phyloP scores from a whole-genome alignment of 1,284 basidiomycete species.

The Moesziomyces parantarcticus region DNA sequence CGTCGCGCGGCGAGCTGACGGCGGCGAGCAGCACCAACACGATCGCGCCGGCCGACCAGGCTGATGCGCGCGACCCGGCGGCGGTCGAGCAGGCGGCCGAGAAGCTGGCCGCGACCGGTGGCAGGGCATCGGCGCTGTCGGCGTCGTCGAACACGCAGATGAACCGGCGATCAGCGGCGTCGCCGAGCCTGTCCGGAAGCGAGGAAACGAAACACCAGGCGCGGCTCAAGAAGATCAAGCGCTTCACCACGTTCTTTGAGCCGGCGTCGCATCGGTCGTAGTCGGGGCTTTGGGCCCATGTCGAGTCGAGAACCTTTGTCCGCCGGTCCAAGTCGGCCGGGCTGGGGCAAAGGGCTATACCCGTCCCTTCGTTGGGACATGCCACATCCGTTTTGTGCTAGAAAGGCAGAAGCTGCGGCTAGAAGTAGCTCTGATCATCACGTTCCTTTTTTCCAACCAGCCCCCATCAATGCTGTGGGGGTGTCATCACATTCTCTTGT shows the following conservation, averaged over 20 bases:
- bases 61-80: slow-evolving; percentile 7
- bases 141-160: slow-evolving; percentile 22
- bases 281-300: too few relatives aligned
- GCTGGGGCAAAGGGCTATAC: slow-evolving; percentile 34
- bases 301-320: slow-evolving; percentile 15
- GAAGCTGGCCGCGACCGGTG: slow-evolving; percentile 13
- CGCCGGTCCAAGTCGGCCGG: slow-evolving; percentile 4
- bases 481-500: not conserved
- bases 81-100: slow-evolving; percentile 19
- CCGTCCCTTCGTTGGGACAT: not conserved
- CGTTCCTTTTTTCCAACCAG: too few relatives aligned
- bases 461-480: too few relatives aligned
- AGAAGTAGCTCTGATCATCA: too few relatives aligned
- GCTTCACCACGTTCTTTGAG: slow-evolving; percentile 53
- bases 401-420: not conserved
- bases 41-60: slow-evolving; percentile 12
- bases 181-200: slow-evolving; percentile 41
- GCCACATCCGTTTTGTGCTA: not conserved
- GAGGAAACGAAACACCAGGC: slow-evolving; percentile 48
- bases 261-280: slow-evolving; percentile 35
- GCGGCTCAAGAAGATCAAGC: slow-evolving; percentile 55
- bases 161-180: slow-evolving; percentile 32
- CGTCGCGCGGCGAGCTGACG: slow-evolving; percentile 29
- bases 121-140: slow-evolving; percentile 19
- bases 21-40: slow-evolving; percentile 36